Evolutionary conservation across 352 stramenopile genomes (phyloP).

Genomic region (Pythium sukuiense): DNA sequence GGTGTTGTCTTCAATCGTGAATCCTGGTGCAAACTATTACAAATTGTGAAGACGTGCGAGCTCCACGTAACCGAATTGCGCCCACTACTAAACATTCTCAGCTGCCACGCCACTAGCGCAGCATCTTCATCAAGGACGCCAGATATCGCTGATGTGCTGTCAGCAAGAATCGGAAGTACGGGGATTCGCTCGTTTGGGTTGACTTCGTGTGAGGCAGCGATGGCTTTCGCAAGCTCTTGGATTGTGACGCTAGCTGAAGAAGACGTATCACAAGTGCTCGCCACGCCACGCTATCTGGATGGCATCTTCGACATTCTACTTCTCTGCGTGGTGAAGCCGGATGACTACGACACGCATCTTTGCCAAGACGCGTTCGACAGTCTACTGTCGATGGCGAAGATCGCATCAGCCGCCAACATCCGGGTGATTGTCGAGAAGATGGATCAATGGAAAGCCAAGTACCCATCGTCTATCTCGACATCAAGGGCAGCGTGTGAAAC

Average conservation of each 20-base stretch:
- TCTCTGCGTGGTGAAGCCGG: background rate
- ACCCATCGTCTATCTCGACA: background rate
- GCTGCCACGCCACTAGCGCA: background rate
- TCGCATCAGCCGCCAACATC: background rate
- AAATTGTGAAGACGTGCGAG: background rate
- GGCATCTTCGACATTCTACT: constrained; percentile 8
- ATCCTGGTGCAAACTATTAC: constrained; percentile 1
- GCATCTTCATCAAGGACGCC: background rate
- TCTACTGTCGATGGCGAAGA: background rate
- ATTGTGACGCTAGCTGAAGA: background rate
- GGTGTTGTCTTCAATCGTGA: background rate
- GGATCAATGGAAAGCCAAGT: background rate
- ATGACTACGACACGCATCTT: background rate
- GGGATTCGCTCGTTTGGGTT: background rate
- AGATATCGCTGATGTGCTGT: background rate
- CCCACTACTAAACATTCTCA: background rate
- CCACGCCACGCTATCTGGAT: background rate
- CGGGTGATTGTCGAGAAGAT: background rate
- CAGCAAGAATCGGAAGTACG: constrained; percentile 1
- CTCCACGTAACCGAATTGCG: background rate
- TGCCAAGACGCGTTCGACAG: background rate
- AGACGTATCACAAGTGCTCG: background rate
- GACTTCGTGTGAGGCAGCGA: background rate
- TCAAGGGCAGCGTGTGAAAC: background rate
- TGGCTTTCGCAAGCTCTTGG: background rate